Evolutionary conservation across 1,284 basidiomycete species (phyloP).

Genomic region (Rhodotorula sp.): DNA sequence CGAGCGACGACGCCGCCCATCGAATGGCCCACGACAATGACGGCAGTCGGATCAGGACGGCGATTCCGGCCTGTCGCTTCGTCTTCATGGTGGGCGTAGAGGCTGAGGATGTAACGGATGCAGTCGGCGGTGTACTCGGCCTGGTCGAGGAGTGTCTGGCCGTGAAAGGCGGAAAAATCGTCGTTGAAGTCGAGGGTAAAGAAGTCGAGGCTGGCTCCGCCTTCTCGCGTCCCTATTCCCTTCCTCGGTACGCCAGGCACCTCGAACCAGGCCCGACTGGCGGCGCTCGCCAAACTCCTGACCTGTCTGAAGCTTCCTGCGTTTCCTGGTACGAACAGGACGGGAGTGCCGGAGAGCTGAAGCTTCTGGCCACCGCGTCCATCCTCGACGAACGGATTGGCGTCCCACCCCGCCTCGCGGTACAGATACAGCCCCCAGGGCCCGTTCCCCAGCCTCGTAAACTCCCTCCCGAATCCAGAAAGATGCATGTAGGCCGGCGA

Average conservation of each 20-base stretch:
- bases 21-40: conserved; percentile 86
- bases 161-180: conserved; percentile 94
- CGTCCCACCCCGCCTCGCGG: conserved; percentile 82
- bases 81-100: conserved; percentile 58
- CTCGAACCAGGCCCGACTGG: conserved; percentile 71
- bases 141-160: conserved; percentile 79
- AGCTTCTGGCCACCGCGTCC: conserved; percentile 5
- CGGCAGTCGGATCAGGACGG: conserved; percentile 45
- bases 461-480: conserved; percentile 49
- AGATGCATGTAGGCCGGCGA: conserved; percentile 75
- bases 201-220: conserved; percentile 63
- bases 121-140: conserved; percentile 71
- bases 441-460: conserved; percentile 33
- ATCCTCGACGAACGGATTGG: conserved; percentile 43
- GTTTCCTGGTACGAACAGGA: conserved; percentile 95
- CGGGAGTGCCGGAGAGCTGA: conserved; percentile 65
- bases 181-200: conserved; percentile 96
- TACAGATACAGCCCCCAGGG: conserved; percentile 68
- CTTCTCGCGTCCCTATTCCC: neutral
- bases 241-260: conserved; percentile 52
- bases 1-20: conserved; percentile 97
- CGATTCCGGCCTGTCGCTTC: conserved; percentile 3
- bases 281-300: conserved; percentile 89
- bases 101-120: conserved; percentile 70
- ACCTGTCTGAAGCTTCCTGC: conserved; percentile 93